A percentile compares a stretch with the other conserved stretches of the same genome.
These are phyloP conservation scores for Sutorius australiensis DNA, from an alignment of 768 basidiomycete genomes.

Conservation along the genomic window DNA sequence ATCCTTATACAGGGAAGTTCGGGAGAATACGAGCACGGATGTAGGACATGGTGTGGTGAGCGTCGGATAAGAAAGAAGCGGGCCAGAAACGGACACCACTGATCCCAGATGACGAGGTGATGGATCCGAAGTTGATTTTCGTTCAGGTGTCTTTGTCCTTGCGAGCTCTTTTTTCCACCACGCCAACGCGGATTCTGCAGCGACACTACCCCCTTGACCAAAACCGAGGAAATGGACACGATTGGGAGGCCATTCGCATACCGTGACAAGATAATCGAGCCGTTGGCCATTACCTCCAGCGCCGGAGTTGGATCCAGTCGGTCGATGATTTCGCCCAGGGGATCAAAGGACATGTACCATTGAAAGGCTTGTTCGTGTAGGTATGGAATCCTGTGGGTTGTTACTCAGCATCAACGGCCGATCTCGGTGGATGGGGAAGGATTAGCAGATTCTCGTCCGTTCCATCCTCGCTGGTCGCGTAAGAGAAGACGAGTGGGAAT, in stretches of 20 bases:
- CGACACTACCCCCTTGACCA: conserved; percentile 80
- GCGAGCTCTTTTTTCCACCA: conserved; percentile 46
- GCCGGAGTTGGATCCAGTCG: conserved; percentile 72
- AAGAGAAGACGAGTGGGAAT: conserved; percentile 59
- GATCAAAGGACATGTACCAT: conserved; percentile 84
- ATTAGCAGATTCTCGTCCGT: conserved; percentile 83
- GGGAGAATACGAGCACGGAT: conserved; percentile 57
- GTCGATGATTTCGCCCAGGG: conserved; percentile 65
- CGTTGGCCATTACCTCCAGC: conserved; percentile 49
- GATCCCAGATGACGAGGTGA: conserved; percentile 50
- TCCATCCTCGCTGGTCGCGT: conserved; percentile 73
- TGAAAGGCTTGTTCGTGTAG: conserved; percentile 77
- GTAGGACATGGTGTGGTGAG: conserved; percentile 49
- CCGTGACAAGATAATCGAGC: conserved; percentile 52
- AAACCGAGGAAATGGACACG: conserved; percentile 88
- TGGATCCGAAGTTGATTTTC: neutral
- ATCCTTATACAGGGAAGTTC: conserved; percentile 43
- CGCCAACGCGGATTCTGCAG: conserved; percentile 58
- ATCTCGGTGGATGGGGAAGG: conserved; percentile 33
- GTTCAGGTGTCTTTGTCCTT: conserved; percentile 3
- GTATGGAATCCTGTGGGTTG: conserved; percentile 59
- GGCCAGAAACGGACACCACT: conserved; percentile 65
- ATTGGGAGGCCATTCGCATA: conserved; percentile 61
- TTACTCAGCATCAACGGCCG: conserved; percentile 9
- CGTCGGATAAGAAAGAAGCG: conserved; percentile 77